Conservation (phyloP, 345 rosid genomes). For the Psidium friedrichsthalianum region DNA sequence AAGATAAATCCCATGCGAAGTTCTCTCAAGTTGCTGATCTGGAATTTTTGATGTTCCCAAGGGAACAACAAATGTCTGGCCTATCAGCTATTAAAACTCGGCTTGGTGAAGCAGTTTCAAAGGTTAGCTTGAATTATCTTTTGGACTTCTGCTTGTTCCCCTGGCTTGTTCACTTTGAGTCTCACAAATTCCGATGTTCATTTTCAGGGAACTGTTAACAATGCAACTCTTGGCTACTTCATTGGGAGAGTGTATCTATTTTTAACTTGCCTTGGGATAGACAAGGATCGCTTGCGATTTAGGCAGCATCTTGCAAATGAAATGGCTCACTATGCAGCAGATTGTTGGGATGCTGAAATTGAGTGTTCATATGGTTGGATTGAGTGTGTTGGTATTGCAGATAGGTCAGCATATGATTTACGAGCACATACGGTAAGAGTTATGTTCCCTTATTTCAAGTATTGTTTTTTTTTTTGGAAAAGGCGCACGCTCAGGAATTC, state of each 20-base stretch:
- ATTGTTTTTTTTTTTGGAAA: neutral
- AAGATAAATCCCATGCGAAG: constrained; percentile 86
- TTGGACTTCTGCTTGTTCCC: neutral
- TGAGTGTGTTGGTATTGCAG: constrained; percentile 98
- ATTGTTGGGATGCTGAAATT: constrained; percentile 99
- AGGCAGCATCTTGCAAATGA: constrained; percentile 96
- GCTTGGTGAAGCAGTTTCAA: constrained; percentile 76
- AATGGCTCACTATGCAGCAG: constrained; percentile 99
- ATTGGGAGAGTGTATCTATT: constrained; percentile 92
- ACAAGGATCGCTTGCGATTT: constrained; percentile 67
- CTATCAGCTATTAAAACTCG: constrained; percentile 52
- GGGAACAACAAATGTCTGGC: constrained; percentile 80
- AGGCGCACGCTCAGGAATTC: neutral
- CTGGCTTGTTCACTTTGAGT: neutral
- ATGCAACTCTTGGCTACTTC: constrained; percentile 90
- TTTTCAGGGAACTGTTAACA: constrained; percentile 77
- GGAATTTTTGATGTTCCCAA: constrained; percentile 87
- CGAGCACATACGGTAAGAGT: constrained; percentile 61
- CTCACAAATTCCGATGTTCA: neutral
- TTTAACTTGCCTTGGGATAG: constrained; percentile 72
- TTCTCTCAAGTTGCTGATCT: constrained; percentile 51
- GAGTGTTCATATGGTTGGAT: constrained; percentile 95
- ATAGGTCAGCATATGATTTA: constrained; percentile 89
- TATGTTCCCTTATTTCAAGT: neutral
- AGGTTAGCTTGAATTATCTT: constrained; percentile 24